Percentiles rank a stretch among this genome's conserved stretches.
phyloP scores from a whole-genome alignment of 2,329 filamentous ascomycete species.

The Emergomyces pasteurianus region DNA sequence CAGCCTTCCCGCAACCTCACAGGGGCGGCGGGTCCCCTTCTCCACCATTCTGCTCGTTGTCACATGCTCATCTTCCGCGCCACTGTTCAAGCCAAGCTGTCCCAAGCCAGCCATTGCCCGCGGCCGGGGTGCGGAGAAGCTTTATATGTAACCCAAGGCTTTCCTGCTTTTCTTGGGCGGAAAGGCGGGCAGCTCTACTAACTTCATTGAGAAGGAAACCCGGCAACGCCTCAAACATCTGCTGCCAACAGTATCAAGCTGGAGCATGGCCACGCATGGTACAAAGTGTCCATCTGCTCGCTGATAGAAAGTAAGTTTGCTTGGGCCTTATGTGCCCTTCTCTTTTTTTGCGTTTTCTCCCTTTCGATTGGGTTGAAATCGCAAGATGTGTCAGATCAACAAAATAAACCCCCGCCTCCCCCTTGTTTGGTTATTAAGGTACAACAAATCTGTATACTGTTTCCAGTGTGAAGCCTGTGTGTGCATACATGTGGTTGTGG shows the following conservation, averaged over 20 bases:
- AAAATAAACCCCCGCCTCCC: no score
- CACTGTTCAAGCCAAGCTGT: background rate
- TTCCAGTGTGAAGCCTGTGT: no score
- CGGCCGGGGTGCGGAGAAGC: background rate
- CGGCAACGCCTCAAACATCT: background rate
- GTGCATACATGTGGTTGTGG: background rate
- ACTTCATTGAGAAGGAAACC: background rate
- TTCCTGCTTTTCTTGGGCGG: background rate
- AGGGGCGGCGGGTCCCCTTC: no score
- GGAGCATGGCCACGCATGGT: background rate
- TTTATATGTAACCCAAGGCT: constrained; percentile 1
- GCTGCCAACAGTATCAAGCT: background rate
- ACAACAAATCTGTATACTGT: background rate
- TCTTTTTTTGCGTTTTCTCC: no score
- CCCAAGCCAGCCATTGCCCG: background rate
- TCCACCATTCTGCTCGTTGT: no score
- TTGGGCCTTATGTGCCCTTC: no score
- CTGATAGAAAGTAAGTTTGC: no score
- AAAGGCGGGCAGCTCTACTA: background rate
- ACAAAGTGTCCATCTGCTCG: background rate
- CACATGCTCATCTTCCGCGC: background rate
- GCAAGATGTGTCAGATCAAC: no score
- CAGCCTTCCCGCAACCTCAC: no score
- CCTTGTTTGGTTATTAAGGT: background rate
- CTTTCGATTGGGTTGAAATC: no score